phyloP scores from a whole-genome alignment of 352 stramenopile species.

The Phytopythium kandeliae region DNA sequence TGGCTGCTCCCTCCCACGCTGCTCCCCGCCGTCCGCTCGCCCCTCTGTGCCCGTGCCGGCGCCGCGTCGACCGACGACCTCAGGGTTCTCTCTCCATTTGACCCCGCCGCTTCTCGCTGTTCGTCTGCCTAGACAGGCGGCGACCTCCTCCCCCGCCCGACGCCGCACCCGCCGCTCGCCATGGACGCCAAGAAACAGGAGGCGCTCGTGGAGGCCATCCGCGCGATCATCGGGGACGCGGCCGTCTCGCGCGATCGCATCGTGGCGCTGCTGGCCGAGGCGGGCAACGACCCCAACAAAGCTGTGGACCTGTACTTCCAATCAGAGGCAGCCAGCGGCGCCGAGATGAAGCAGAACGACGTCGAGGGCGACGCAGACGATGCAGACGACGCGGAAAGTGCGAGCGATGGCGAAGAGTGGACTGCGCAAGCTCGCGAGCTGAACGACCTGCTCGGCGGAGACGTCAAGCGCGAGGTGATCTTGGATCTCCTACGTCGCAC shows the following conservation, averaged over 20 bases:
- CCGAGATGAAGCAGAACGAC: constrained; percentile 39
- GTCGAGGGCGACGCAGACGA: constrained; percentile 41
- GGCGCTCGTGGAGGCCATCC: constrained; percentile 70
- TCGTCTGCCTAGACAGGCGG: not conserved
- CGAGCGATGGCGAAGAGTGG: constrained; percentile 22
- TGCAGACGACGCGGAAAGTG: constrained; percentile 14
- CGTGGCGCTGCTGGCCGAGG: constrained; percentile 48
- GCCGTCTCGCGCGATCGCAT: constrained; percentile 60
- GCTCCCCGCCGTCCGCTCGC: not conserved
- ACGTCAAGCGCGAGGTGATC: constrained; percentile 53
- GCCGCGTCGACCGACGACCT: too few species aligned
- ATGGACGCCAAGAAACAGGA: constrained; percentile 54
- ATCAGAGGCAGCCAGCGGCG: constrained; percentile 35
- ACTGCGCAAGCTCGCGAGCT: constrained; percentile 45
- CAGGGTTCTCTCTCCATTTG: too few species aligned
- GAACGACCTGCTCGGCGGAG: constrained; percentile 64
- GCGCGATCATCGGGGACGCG: constrained; percentile 64
- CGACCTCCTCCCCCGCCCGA: too few species aligned
- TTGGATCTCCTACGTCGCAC: constrained; percentile 49
- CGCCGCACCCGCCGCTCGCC: not conserved
- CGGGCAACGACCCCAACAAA: constrained; percentile 75
- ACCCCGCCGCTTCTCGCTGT: not conserved
- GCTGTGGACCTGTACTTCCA: constrained; percentile 80
- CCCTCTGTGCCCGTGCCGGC: too few species aligned
- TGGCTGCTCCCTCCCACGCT: not conserved